phyloP scores from a whole-genome alignment of 169 alveolate genomes.

The Eimeria zaria region DNA sequence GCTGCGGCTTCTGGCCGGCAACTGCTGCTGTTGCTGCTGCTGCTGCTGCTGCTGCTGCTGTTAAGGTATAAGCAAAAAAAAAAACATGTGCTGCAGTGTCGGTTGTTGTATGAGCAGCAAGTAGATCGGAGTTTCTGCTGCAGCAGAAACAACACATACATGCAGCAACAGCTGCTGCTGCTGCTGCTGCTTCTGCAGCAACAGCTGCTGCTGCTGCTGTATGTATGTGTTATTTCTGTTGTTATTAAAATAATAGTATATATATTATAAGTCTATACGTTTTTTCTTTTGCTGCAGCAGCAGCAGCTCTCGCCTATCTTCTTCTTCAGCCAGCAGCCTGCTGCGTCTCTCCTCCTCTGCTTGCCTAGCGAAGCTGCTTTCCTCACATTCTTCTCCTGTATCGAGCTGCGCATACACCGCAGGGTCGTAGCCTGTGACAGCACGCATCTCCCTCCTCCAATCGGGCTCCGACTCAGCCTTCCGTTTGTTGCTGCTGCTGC shows the following conservation, averaged over 20 bases:
- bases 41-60: too few species aligned
- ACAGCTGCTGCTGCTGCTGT: too few species aligned
- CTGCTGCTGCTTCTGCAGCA: too few species aligned
- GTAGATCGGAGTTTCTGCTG: too few species aligned
- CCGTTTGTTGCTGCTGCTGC: not conserved
- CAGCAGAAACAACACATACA: too few species aligned
- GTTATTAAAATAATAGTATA: not conserved
- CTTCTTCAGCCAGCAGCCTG: constrained; percentile 7
- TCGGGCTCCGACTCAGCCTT: not conserved
- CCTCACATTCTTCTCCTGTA: constrained; percentile 62
- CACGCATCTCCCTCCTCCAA: constrained; percentile 68
- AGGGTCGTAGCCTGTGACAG: constrained; percentile 72
- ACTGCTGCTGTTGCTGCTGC: too few species aligned
- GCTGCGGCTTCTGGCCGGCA: too few species aligned
- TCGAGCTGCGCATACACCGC: constrained; percentile 14
- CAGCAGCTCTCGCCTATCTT: constrained; percentile 49
- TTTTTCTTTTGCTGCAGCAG: constrained; percentile 43
- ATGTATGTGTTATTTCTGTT: too few species aligned
- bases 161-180: too few species aligned
- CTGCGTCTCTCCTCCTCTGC: constrained; percentile 31
- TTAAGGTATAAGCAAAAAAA: too few species aligned
- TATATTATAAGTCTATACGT: not conserved
- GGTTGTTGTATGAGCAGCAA: too few species aligned
- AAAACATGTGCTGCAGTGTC: too few species aligned
- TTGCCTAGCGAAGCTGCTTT: constrained; percentile 60